Conservation (phyloP, 1,284 basidiomycete genomes). For the Melanopsichium pennsylvanicum region DNA sequence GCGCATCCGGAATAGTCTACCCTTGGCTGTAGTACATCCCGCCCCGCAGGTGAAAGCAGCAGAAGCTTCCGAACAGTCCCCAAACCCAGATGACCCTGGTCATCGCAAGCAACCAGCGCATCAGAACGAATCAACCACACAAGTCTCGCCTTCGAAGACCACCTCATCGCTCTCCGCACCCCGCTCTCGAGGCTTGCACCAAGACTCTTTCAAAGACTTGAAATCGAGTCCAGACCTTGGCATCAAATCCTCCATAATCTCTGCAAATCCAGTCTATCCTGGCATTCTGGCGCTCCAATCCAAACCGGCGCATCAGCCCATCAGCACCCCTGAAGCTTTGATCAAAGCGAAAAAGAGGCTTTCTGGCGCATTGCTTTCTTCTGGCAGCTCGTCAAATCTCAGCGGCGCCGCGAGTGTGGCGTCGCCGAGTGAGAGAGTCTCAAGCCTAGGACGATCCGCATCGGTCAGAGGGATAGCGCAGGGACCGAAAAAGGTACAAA, state of each 20-base stretch:
- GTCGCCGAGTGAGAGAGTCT: conserved; percentile 7
- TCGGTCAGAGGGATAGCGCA: conserved; percentile 4
- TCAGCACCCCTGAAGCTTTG: conserved; percentile 39
- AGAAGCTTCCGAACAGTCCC: too few relatives aligned
- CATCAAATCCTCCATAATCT: conserved; percentile 31
- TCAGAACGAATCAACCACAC: too few relatives aligned
- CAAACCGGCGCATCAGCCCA: conserved; percentile 26
- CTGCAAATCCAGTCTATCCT: conserved; percentile 32
- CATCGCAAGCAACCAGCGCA: too few relatives aligned
- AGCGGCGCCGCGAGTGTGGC: background rate
- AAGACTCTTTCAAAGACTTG: background rate
- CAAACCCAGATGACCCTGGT: too few relatives aligned
- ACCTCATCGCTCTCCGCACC: conserved; percentile 20
- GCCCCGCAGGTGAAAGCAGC: background rate
- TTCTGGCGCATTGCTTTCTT: conserved; percentile 21
- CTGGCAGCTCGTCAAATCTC: conserved; percentile 5
- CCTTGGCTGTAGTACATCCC: conserved; percentile 16
- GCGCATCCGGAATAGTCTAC: conserved; percentile 19
- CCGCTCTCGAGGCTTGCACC: conserved; percentile 12
- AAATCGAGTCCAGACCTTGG: conserved; percentile 19
- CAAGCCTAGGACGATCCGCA: conserved; percentile 5
- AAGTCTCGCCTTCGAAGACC: too few relatives aligned
- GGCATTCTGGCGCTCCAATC: conserved; percentile 26
- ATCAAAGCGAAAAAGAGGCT: conserved; percentile 38
- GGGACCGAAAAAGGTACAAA: conserved; percentile 9